Base-by-base conservation (phyloP, 164 flowering plant species). In the Magnolia sinica region DNA sequence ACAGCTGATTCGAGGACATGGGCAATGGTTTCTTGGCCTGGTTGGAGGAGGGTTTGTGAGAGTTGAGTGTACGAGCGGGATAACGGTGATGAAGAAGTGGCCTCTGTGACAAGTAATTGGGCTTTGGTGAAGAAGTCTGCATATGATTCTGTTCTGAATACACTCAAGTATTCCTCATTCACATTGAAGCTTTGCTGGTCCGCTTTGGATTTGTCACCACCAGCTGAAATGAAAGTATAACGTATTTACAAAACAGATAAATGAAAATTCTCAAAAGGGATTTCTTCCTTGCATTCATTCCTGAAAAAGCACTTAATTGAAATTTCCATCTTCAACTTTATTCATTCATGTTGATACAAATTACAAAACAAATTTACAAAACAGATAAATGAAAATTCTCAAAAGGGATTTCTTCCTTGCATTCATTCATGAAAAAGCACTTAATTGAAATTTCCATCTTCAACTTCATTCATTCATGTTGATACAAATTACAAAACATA, bases 91-190 rank as follows among this genome's bases (percentile, higher is more conserved):
- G 71, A 64, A 23, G 37, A 55, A 59, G 29, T 1, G 1, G 78
- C 76, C 18, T 76, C 66, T 20, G 81, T 83, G 22, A 82, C 84
- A 1, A 86, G 77, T 9, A 74, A 70, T 61, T 88, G 88, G 27
- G 83, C 88, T 77, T 89, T 89, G 29, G 76, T 76, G 82, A 80
- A 84, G 77, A 86, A 82, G 29, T 91, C 88, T 0, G 85, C 86
- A 23, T 78, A 88, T n/a, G 91, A 91, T 80, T 88, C 77, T 10
- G 94, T 89, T 76, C 89, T 77, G 23, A 89, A 79, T 45, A 86
- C 88, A 13, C 86, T 68, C 5, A 80, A 78, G 74, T 91, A 91
- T 72, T 91, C 94, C 64, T 89, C 90, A 16, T 87, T 85, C 2
- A 91, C 81, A 18, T 83, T 89, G 29, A 81, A 70, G 80, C 80